Conservation (phyloP, 192 early-diverging fungal genomes). For the Glomus cerebriforme region DNA sequence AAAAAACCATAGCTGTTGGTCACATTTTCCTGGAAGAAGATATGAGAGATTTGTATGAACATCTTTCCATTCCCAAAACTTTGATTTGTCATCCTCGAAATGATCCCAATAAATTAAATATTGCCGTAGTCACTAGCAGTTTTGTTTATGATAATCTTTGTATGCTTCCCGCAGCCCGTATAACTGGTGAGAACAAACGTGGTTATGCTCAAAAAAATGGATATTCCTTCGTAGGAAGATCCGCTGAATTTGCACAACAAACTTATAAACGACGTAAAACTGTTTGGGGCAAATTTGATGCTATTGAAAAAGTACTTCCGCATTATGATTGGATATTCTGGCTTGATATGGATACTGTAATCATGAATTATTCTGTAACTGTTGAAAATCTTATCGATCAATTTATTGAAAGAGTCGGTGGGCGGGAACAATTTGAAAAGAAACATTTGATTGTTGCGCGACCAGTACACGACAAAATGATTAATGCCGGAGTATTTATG, state of each 20-base stretch:
- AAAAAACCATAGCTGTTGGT: constrained; percentile 40
- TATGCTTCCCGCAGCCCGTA: constrained; percentile 53
- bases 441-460: constrained; percentile 53
- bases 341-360: constrained; percentile 65
- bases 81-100: constrained; percentile 35
- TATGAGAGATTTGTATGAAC: constrained; percentile 40
- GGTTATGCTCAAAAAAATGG: constrained; percentile 51
- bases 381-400: constrained; percentile 44
- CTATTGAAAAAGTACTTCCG: constrained; percentile 55
- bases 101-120: constrained; percentile 30
- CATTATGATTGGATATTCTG: constrained; percentile 65
- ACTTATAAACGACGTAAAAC: constrained; percentile 45
- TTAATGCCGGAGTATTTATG: constrained; percentile 63
- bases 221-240: constrained; percentile 59
- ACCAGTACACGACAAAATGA: constrained; percentile 50
- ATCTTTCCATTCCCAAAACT: constrained; percentile 34
- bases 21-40: constrained; percentile 52
- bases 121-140: constrained; percentile 56
- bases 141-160: constrained; percentile 57
- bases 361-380: constrained; percentile 47
- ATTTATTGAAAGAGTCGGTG: constrained; percentile 38
- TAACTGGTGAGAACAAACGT: constrained; percentile 56
- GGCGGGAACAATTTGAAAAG: constrained; percentile 36
- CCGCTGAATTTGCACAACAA: constrained; percentile 58
- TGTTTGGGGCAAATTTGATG: constrained; percentile 66